These are phyloP conservation scores for Hypomontagnella submonticulosa DNA, from an alignment of 495 filamentous ascomycete genomes.

Conservation along the genomic window DNA sequence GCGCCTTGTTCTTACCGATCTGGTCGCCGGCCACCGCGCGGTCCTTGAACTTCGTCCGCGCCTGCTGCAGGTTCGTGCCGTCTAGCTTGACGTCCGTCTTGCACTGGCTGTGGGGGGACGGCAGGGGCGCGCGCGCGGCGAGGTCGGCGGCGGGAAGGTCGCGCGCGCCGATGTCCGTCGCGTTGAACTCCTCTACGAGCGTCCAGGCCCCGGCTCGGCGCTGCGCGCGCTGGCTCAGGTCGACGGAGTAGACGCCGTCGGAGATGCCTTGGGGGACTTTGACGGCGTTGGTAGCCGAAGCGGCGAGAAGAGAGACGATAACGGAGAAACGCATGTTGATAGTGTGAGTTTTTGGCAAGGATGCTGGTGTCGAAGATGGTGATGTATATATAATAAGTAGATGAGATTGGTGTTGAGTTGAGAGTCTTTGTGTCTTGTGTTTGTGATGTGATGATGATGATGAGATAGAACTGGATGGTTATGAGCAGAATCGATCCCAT, in stretches of 20 bases:
- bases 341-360: not conserved
- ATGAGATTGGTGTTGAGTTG: not conserved
- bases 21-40: not conserved
- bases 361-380: not conserved
- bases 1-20: not conserved
- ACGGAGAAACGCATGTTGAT: constrained; percentile 7
- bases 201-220: not conserved
- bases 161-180: not conserved
- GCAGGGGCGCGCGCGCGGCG: not conserved
- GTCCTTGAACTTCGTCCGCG: not conserved
- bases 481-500: too few relatives aligned
- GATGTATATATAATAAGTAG: not conserved
- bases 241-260: constrained; percentile 2
- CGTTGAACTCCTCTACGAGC: constrained; percentile 2
- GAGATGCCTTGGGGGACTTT: not conserved
- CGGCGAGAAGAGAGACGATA: not conserved
- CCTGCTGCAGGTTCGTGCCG: not conserved
- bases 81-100: not conserved
- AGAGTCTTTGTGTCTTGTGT: not conserved
- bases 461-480: not conserved
- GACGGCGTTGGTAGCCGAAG: constrained; percentile 1
- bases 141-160: not conserved
- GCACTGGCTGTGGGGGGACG: not conserved
- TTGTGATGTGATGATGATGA: not conserved
- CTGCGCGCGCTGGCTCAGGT: not conserved